phyloP scores from a whole-genome alignment of 2,329 filamentous ascomycete genomes.

The Xylaria sp. region DNA sequence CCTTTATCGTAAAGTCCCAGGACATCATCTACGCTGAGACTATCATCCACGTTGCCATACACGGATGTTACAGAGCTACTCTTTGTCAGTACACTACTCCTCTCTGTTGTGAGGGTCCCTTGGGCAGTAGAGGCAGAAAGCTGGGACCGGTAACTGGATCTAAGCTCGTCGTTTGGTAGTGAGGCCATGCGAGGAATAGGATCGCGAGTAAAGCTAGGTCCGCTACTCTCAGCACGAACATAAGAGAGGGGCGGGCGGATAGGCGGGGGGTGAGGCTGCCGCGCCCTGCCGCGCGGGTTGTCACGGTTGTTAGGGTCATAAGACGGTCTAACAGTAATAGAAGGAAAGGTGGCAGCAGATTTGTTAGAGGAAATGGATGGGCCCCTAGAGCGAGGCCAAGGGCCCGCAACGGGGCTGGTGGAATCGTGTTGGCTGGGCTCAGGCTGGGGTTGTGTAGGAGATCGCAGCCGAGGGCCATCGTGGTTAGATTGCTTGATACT shows the following conservation, averaged over 20 bases:
- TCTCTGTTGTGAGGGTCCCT: constrained; percentile 77
- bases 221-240: constrained; percentile 53
- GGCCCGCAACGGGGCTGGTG: constrained; percentile 36
- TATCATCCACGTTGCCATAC: constrained; percentile 58
- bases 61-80: constrained; percentile 78
- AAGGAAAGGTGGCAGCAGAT: constrained; percentile 60
- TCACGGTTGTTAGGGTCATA: constrained; percentile 54
- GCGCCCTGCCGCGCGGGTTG: constrained; percentile 42
- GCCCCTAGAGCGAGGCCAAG: constrained; percentile 59
- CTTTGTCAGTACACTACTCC: constrained; percentile 84
- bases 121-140: constrained; percentile 64
- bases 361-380: constrained; percentile 61
- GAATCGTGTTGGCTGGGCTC: constrained; percentile 45
- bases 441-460: constrained; percentile 43
- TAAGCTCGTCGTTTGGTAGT: constrained; percentile 62
- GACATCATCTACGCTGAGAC: constrained; percentile 73
- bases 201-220: constrained; percentile 52
- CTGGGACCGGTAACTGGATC: constrained; percentile 68
- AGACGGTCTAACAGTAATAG: constrained; percentile 54
- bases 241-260: constrained; percentile 50
- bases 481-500: constrained; percentile 60
- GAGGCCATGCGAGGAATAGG: constrained; percentile 57
- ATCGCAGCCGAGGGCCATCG: constrained; percentile 51
- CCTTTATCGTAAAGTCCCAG: constrained; percentile 76
- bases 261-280: constrained; percentile 43